Evolutionary conservation across 2,329 filamentous ascomycete genomes (phyloP).

Genomic region (Zasmidium angulare): DNA sequence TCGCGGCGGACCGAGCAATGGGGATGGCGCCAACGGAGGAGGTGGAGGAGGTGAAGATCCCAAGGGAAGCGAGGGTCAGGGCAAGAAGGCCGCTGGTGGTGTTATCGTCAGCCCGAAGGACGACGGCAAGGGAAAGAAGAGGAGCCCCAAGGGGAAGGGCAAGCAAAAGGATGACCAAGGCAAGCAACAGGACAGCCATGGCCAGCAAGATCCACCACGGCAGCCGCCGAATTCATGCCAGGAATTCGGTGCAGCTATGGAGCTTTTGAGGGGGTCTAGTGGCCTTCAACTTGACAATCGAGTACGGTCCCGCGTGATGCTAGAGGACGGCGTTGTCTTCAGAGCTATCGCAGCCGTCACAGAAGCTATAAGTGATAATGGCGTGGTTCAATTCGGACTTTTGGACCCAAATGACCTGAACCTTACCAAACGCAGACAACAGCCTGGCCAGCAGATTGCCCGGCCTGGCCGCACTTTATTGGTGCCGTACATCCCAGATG

Average conservation of each 20-base stretch:
- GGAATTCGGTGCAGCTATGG: not conserved
- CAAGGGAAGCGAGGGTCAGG: too few species aligned
- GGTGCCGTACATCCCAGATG: not conserved
- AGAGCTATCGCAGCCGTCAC: conserved; percentile 6
- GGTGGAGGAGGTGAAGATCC: too few species aligned
- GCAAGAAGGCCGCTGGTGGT: too few species aligned
- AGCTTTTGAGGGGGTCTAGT: too few species aligned
- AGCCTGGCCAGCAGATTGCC: not conserved
- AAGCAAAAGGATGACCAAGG: too few species aligned
- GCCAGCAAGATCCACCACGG: too few species aligned
- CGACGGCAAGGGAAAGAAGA: too few species aligned
- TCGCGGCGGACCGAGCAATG: too few species aligned
- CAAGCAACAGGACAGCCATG: too few species aligned
- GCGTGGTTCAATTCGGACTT: not conserved
- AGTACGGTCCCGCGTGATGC: not conserved
- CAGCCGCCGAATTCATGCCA: not conserved
- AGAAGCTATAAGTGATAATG: conserved; percentile 1
- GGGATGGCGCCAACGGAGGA: too few species aligned
- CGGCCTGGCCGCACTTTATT: not conserved
- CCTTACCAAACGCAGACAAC: not conserved
- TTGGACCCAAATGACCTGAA: not conserved
- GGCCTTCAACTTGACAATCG: not conserved
- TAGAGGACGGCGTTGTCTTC: not conserved
- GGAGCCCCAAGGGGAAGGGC: too few species aligned
- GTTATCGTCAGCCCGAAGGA: too few species aligned